Conservation (phyloP, 2,329 filamentous ascomycete genomes). For the Xylaria hypoxylon region DNA sequence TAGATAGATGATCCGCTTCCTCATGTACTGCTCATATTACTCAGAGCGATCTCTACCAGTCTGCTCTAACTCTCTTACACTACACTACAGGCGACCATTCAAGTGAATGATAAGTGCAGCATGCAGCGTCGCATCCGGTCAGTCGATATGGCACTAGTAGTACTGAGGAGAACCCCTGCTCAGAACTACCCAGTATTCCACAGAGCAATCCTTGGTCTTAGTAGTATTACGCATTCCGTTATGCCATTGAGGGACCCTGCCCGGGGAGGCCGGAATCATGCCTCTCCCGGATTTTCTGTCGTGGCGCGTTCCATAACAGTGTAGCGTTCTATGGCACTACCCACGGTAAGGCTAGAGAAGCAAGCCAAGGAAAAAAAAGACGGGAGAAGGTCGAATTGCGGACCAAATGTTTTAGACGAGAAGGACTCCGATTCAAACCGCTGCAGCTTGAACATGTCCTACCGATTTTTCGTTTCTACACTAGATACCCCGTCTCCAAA, state of each 20-base stretch:
- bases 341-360: conserved; percentile 3
- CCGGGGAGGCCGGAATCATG: neutral
- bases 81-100: neutral
- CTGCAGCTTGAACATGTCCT: conserved; percentile 10
- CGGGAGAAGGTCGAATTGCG: neutral
- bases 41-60: too few relatives aligned
- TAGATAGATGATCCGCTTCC: conserved; percentile 2
- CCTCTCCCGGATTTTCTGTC: conserved; percentile 19
- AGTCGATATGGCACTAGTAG: neutral
- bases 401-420: conserved; percentile 10
- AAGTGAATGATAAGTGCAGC: neutral
- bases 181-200: neutral
- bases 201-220: neutral
- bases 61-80: too few relatives aligned
- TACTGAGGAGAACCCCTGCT: conserved; percentile 11
- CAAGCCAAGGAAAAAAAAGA: neutral
- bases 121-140: conserved; percentile 22
- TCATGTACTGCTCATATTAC: neutral
- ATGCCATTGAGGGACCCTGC: neutral
- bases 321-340: neutral
- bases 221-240: conserved; percentile 17
- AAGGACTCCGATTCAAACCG: conserved; percentile 13
- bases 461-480: neutral
- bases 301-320: neutral
- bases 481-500: conserved; percentile 3